These are phyloP conservation scores for Acer saccharum DNA, from an alignment of 345 rosid genomes.

Conservation along the genomic window DNA sequence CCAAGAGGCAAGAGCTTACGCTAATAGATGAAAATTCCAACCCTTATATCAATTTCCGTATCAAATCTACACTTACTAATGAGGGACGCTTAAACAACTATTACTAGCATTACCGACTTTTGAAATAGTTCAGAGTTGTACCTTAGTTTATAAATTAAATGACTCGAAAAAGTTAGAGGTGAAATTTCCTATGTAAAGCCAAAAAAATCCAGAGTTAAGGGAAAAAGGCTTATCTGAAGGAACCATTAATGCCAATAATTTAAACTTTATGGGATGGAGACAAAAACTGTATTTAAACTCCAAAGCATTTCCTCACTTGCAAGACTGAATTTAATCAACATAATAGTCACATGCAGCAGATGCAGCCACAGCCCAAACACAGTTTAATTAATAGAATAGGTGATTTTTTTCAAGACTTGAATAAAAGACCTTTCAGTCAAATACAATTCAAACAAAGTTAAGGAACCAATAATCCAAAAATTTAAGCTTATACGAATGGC, in stretches of 20 bases:
- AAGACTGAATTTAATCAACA: no score
- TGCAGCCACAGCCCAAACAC: no score
- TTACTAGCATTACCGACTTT: background rate
- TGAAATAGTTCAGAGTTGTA: background rate
- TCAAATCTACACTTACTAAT: background rate
- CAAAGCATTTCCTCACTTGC: background rate
- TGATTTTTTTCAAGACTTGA: no score
- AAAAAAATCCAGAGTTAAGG: background rate
- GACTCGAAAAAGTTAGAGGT: background rate
- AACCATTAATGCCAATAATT: background rate
- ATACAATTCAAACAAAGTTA: background rate
- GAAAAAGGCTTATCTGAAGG: background rate
- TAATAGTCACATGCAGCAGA: no score
- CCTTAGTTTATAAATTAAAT: slow-evolving; percentile 1
- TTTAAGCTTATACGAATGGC: background rate
- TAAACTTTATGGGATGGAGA: background rate
- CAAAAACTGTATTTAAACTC: background rate
- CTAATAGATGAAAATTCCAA: background rate
- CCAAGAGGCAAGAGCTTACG: background rate
- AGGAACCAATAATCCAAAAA: background rate
- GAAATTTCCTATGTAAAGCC: background rate
- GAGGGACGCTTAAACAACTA: background rate
- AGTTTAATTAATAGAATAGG: no score
- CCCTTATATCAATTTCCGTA: background rate
- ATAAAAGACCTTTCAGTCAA: no score